phyloP scores from a whole-genome alignment of 2,329 filamentous ascomycete species.

The Monosporascus cannonballus region DNA sequence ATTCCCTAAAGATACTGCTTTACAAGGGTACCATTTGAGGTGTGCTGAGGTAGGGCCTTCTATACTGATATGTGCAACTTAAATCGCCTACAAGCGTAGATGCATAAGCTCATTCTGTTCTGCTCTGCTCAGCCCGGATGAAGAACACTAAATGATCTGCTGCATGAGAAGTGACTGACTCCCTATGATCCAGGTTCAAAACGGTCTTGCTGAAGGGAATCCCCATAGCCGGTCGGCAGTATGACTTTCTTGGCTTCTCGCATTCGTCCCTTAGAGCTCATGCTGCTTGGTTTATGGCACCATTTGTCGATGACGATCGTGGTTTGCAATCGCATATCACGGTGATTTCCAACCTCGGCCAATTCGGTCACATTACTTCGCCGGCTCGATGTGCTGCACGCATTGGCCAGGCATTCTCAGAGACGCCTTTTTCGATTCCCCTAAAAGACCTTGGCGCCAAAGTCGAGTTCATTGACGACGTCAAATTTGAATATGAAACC shows the following conservation, averaged over 20 bases:
- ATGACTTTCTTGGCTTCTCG: slow-evolving; percentile 69
- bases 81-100: no score
- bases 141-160: no score
- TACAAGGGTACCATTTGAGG: no score
- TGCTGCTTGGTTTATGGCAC: slow-evolving; percentile 58
- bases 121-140: no score
- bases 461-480: slow-evolving; percentile 37
- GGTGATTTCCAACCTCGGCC: slow-evolving; percentile 43
- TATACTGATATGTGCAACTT: no score
- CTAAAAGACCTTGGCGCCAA: slow-evolving; percentile 33
- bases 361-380: slow-evolving; percentile 44
- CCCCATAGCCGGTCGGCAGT: slow-evolving; percentile 55
- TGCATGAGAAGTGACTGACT: neutral
- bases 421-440: slow-evolving; percentile 60
- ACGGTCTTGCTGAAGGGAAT: slow-evolving; percentile 53
- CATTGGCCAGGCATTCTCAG: slow-evolving; percentile 65
- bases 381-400: slow-evolving; percentile 53
- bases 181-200: slow-evolving; percentile 45
- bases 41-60: no score
- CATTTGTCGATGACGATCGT: slow-evolving; percentile 33
- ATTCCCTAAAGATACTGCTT: neutral
- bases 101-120: no score
- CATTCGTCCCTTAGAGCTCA: slow-evolving; percentile 71
- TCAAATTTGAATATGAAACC: slow-evolving; percentile 40
- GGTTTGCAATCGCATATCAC: slow-evolving; percentile 29